phyloP scores from a whole-genome alignment of 805 yeast genomes.

The Jamesozyma gamospora region DNA sequence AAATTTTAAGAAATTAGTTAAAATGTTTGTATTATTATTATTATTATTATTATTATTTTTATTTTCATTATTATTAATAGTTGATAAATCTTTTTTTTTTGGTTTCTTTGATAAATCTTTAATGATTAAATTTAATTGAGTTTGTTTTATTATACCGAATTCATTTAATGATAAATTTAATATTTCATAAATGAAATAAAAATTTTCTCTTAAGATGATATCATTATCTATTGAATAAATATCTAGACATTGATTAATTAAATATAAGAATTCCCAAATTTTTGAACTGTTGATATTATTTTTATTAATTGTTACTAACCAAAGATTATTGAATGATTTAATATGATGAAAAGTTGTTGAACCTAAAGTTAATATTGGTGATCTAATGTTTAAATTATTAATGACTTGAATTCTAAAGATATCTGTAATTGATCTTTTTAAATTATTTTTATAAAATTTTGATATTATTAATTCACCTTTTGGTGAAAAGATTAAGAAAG shows the following conservation, averaged over 20 bases:
- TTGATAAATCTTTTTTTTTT: not conserved
- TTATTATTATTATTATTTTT: not conserved
- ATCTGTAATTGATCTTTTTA: conserved; percentile 71
- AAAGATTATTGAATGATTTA: conserved; percentile 45
- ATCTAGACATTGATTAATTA: conserved; percentile 45
- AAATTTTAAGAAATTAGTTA: not conserved
- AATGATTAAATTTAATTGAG: conserved; percentile 20
- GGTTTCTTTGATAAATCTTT: conserved; percentile 20
- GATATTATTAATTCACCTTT: conserved; percentile 81
- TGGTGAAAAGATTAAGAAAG: conserved; percentile 63
- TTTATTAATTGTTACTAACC: conserved; percentile 84
- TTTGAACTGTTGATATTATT: conserved; percentile 78
- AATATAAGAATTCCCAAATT: conserved; percentile 68
- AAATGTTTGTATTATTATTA: not conserved
- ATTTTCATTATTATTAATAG: not conserved
- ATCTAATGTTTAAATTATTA: conserved; percentile 41
- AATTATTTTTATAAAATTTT: conserved; percentile 60
- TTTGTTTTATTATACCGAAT: conserved; percentile 22
- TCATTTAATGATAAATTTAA: conserved; percentile 52
- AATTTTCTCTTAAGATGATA: conserved; percentile 49
- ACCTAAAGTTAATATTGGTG: conserved; percentile 77
- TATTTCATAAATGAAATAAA: conserved; percentile 61
- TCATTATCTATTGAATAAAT: conserved; percentile 34
- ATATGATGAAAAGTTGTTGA: conserved; percentile 85
- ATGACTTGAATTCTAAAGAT: conserved; percentile 90